These are phyloP conservation scores for Calonectria pauciramosa DNA, from an alignment of 2,329 filamentous ascomycete genomes.

Conservation along the genomic window DNA sequence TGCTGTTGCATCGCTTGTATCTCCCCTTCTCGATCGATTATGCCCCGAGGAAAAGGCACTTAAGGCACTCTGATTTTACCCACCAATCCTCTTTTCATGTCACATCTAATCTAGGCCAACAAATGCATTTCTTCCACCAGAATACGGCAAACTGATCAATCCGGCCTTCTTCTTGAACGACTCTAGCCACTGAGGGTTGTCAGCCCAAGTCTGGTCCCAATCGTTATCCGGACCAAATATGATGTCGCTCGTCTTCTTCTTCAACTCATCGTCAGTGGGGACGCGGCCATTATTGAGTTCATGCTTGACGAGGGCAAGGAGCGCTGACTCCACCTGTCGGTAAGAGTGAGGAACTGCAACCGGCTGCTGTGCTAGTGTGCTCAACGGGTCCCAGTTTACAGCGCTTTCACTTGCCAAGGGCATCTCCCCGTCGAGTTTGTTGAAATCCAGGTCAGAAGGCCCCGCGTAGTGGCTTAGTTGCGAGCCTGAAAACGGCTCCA, in stretches of 20 bases:
- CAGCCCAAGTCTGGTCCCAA: constrained; percentile 23
- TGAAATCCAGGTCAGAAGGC: not conserved
- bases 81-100: not conserved
- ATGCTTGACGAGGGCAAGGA: constrained; percentile 1
- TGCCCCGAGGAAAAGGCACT: no score
- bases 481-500: constrained; percentile 22
- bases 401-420: not conserved
- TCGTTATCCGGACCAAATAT: constrained; percentile 15
- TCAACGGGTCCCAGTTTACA: not conserved
- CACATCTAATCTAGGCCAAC: not conserved
- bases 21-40: no score
- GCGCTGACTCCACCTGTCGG: constrained; percentile 4
- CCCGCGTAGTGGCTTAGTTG: not conserved
- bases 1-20: no score
- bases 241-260: constrained; percentile 16
- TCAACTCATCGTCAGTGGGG: constrained; percentile 1
- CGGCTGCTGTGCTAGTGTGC: not conserved
- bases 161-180: constrained; percentile 18
- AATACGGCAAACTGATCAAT: constrained; percentile 6
- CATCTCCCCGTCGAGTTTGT: not conserved
- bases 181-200: constrained; percentile 13
- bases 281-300: constrained; percentile 17
- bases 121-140: constrained; percentile 20
- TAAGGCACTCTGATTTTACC: not conserved
- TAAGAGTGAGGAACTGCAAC: constrained; percentile 4